Evolutionary conservation across 2,329 filamentous ascomycete genomes (phyloP).

Genomic region (Pseudogymnoascus sp.): DNA sequence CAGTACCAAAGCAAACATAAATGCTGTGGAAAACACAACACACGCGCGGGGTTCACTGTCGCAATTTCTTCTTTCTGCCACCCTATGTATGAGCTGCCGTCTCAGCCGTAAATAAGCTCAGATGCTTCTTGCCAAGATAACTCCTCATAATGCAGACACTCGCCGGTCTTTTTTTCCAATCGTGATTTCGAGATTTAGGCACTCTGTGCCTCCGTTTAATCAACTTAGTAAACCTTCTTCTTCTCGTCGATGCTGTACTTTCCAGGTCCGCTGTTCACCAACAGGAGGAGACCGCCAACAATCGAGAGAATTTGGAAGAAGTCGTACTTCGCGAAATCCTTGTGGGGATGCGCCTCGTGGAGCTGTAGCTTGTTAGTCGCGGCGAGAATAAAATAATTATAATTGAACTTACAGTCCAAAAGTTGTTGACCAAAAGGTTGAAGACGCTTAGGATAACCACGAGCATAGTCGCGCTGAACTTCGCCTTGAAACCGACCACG

Average conservation of each 20-base stretch:
- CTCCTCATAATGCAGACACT: slow-evolving; percentile 23
- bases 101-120: slow-evolving; percentile 2
- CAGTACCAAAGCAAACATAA: not conserved
- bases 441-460: slow-evolving; percentile 94
- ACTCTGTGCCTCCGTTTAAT: slow-evolving; percentile 1
- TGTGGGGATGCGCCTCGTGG: slow-evolving; percentile 95
- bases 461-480: slow-evolving; percentile 92
- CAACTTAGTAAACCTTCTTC: slow-evolving; percentile 92
- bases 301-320: slow-evolving; percentile 99
- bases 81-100: slow-evolving; percentile 3
- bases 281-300: slow-evolving; percentile 87
- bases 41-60: not conserved
- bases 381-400: not conserved
- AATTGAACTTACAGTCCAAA: slow-evolving; percentile 78
- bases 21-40: not conserved
- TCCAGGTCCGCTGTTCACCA: slow-evolving; percentile 97
- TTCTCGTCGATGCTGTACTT: slow-evolving; percentile 99
- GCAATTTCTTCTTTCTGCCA: not conserved
- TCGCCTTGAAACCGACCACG: slow-evolving; percentile 98
- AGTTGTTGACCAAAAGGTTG: slow-evolving; percentile 98
- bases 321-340: slow-evolving; percentile 99
- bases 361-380: slow-evolving; percentile 47
- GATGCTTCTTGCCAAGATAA: slow-evolving; percentile 14
- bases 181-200: slow-evolving; percentile 11
- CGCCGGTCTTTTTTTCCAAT: slow-evolving; percentile 13